A percentile compares a stretch with the other conserved stretches of the same genome.
Conservation (phyloP, 2,329 filamentous ascomycete species). For the Penicillium sp. region DNA sequence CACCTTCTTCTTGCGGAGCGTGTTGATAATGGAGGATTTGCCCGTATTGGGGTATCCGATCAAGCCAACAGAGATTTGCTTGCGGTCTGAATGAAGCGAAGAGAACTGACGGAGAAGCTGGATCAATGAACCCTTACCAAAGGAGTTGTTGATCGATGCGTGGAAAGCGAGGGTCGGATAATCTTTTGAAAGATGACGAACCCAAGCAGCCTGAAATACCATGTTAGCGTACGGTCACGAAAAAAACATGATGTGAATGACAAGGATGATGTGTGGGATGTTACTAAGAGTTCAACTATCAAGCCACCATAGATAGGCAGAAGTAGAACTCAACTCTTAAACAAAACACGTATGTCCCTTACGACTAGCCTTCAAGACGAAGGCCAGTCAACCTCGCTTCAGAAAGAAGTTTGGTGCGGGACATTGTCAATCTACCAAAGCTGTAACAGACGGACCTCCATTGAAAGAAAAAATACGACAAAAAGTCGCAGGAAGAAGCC, state of each 20-base stretch:
- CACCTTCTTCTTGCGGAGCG: constrained; percentile 86
- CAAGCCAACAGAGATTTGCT: constrained; percentile 89
- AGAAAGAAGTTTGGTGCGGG: constrained; percentile 62
- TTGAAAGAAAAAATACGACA: constrained; percentile 49
- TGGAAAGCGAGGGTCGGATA: constrained; percentile 94
- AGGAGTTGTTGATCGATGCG: constrained; percentile 88
- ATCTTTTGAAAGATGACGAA: constrained; percentile 78
- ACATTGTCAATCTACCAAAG: constrained; percentile 88
- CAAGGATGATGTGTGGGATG: constrained; percentile 73
- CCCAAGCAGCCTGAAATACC: constrained; percentile 74
- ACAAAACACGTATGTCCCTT: constrained; percentile 76
- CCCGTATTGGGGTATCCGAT: constrained; percentile 90
- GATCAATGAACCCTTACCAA: constrained; percentile 92
- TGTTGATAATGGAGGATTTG: constrained; percentile 97
- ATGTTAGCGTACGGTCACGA: constrained; percentile 28
- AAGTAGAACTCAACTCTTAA: constrained; percentile 92
- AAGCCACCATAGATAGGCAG: constrained; percentile 53
- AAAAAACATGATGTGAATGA: constrained; percentile 19
- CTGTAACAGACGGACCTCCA: constrained; percentile 96
- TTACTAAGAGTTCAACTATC: constrained; percentile 96
- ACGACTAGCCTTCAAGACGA: constrained; percentile 85
- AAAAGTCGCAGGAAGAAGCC: constrained; percentile 59
- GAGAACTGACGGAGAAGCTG: constrained; percentile 90
- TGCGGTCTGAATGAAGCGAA: constrained; percentile 77
- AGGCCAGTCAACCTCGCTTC: constrained; percentile 62